Evolutionary conservation across 2,329 filamentous ascomycete genomes (phyloP).

Genomic region (Fusarium redolens): DNA sequence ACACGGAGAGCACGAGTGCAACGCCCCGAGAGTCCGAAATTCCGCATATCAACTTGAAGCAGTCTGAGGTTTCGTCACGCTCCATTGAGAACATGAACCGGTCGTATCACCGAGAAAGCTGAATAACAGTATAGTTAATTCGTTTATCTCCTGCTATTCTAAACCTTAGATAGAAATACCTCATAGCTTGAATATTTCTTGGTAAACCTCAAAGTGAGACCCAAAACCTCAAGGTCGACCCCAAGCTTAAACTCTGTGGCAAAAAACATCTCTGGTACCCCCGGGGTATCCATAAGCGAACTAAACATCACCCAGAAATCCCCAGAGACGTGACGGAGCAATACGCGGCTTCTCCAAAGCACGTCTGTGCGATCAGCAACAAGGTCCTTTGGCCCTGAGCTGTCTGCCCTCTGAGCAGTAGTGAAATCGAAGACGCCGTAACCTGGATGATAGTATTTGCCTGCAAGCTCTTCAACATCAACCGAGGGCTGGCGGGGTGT

Average conservation of each 20-base stretch:
- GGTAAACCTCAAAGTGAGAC: background rate
- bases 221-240: background rate
- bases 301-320: slow-evolving; percentile 43
- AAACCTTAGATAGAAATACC: background rate
- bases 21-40: too few species aligned
- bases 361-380: slow-evolving; percentile 39
- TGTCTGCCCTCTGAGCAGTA: slow-evolving; percentile 6
- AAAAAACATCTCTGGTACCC: background rate
- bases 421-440: slow-evolving; percentile 49
- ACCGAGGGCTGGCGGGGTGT: background rate
- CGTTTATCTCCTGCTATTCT: background rate
- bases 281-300: background rate
- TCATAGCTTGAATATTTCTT: background rate
- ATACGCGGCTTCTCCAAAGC: slow-evolving; percentile 39
- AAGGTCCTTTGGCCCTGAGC: slow-evolving; percentile 32
- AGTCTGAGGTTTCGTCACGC: too few species aligned
- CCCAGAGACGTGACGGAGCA: slow-evolving; percentile 45
- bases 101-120: too few species aligned
- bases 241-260: background rate
- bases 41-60: too few species aligned
- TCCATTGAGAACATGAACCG: too few species aligned
- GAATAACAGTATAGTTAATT: too few species aligned
- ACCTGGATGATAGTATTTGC: slow-evolving; percentile 58
- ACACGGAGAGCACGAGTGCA: too few species aligned
- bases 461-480: slow-evolving; percentile 37